Conservation (phyloP, 768 basidiomycete species). For the Kwoniella heveanensis region DNA sequence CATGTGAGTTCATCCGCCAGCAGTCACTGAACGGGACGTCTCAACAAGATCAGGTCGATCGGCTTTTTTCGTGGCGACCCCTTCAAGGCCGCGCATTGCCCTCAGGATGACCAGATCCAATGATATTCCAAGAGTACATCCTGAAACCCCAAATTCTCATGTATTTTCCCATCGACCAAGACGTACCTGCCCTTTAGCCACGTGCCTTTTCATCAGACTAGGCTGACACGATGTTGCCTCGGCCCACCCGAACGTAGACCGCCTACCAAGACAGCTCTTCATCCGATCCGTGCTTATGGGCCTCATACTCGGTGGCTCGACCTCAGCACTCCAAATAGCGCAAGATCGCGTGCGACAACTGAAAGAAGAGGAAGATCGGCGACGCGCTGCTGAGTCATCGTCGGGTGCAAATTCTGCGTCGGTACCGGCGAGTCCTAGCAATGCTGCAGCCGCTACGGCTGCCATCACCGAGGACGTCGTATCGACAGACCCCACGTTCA, state of each 20-base stretch:
- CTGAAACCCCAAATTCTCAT: no score
- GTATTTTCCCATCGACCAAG: no score
- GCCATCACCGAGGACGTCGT: conserved; percentile 13
- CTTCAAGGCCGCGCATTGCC: no score
- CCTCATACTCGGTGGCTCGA: conserved; percentile 39
- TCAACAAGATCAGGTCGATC: no score
- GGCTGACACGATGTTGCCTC: background rate
- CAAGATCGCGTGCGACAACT: conserved; percentile 35
- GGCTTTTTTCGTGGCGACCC: no score
- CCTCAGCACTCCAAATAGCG: conserved; percentile 31
- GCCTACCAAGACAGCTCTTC: conserved; percentile 46
- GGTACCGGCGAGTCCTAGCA: no score
- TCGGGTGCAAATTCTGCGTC: background rate
- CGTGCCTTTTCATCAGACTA: background rate
- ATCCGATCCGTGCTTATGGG: conserved; percentile 47
- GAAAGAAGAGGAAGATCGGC: conserved; percentile 19
- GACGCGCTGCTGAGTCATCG: background rate
- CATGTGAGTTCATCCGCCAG: conserved; percentile 49
- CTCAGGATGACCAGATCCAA: no score
- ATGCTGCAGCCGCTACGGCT: background rate
- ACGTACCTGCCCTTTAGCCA: no score
- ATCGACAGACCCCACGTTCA: no score
- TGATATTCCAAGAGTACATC: no score
- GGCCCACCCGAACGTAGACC: conserved; percentile 26
- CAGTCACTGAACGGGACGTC: no score